Evolutionary conservation across 2,329 filamentous ascomycete genomes (phyloP), one percentile per base, ranked within the genome.

Genomic region (Trichoderma guizhouense): DNA sequence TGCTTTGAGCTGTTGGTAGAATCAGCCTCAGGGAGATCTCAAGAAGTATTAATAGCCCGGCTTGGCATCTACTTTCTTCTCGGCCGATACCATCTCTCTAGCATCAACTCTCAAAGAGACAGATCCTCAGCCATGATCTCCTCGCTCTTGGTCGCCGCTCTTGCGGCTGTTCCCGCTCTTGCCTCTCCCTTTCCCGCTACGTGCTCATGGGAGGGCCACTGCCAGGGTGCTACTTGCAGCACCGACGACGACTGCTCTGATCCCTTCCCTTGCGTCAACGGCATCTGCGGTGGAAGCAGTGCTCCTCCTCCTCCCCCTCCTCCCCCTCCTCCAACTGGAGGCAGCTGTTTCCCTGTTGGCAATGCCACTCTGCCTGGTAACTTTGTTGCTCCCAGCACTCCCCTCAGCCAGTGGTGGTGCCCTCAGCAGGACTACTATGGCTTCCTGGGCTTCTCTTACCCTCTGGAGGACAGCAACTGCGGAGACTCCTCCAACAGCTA

Each of bases 381-480:
- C 53, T 34, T 61, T 39, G 39, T 63, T 36, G 66, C 70, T 15
- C 74, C 75, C 21, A 68, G 57, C 36, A 72, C 72, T 7, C 55
- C 73, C 8, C 66, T 66, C 21, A 51, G 58, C 26, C 47, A 75
- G 24, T 76, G 75, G 75, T 76, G 73, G 75, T 76, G 75, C 68
- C 72, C 74, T 3, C 74, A 74, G 67, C 72, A 67, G n/a, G 69
- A 72, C 71, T 73, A 67, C 7, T 75, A 75, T 28, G 74, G 74
- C 51, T 75, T 76, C 67, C 70, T 75, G 65, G 75, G 75, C 12
- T 75, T 76, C 69, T 73, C 71, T 9, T 76, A 76, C 30, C 74
- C 74, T 6, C 71, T 76, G 5, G 74, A 76, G 47, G 71, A 75
- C n/a, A 53, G 61, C 51, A 67, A 75, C 58, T 76, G 74, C 69